A percentile compares a stretch with the other conserved stretches of the same genome.
These are phyloP conservation scores for Aspergillus bertholletiae DNA, from an alignment of 495 filamentous ascomycete genomes.

Conservation along the genomic window DNA sequence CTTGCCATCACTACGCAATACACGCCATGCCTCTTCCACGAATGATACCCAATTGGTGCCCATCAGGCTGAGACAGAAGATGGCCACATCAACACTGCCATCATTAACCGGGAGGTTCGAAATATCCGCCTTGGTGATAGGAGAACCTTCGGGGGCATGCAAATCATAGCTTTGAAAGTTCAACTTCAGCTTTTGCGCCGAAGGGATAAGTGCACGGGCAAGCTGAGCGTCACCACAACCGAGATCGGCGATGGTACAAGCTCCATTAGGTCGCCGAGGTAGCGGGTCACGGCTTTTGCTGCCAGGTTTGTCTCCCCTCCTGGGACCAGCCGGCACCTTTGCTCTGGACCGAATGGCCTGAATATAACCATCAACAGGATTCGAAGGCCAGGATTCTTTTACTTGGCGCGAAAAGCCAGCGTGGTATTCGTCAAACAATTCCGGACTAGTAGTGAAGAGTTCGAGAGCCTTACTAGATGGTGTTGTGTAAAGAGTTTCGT, in stretches of 20 bases:
- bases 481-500: conserved; percentile 91
- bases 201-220: conserved; percentile 54
- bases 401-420: conserved; percentile 93
- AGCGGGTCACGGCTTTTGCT: conserved; percentile 27
- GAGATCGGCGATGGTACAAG: conserved; percentile 79
- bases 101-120: conserved; percentile 72
- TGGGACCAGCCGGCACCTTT: conserved; percentile 28
- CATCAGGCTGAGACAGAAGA: conserved; percentile 97
- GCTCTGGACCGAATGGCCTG: conserved; percentile 58
- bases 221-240: conserved; percentile 79
- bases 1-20: conserved; percentile 72
- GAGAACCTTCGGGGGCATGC: conserved; percentile 52
- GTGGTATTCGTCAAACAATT: conserved; percentile 93
- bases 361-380: conserved; percentile 86
- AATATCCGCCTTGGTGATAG: conserved; percentile 86
- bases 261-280: conserved; percentile 50
- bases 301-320: conserved; percentile 31
- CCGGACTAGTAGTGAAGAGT: conserved; percentile 76
- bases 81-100: conserved; percentile 71
- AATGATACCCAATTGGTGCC: conserved; percentile 97
- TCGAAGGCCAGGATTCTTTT: conserved; percentile 84
- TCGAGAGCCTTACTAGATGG: conserved; percentile 73
- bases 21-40: conserved; percentile 87
- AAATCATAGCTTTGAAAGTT: conserved; percentile 66
- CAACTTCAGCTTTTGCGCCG: conserved; percentile 59